Base-by-base conservation (phyloP, 805 yeast genomes). In the Sugiyamaella floridensis region DNA sequence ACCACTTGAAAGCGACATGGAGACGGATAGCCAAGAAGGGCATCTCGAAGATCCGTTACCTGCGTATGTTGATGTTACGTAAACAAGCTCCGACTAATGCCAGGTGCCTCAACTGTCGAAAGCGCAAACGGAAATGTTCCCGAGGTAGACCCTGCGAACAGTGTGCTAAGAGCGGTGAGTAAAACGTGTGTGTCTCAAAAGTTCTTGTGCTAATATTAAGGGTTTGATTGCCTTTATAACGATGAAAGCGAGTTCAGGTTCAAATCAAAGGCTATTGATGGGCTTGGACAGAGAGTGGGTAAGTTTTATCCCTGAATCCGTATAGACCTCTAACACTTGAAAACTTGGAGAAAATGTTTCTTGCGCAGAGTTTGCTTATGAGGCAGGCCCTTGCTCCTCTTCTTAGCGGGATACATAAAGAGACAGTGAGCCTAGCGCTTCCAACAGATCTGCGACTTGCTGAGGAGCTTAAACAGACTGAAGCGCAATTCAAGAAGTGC, bases 41-140 rank as follows among this genome's bases (percentile, higher is more conserved):
- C n/a, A 11, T 11, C 4, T 11, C 9, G 37, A 32, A 4, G 37
- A 32, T 11, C 37, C 37, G 4, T 10, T 14, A 32, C 37, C 37
- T 11, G 37, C 37, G 37, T 32, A 32, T 11, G 37, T 32, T 10
- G 4, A 32, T 32, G 37, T 14, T 11, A 11, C 9, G n/a, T 32
- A 5, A 11, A 32, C 8, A 3, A 32, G 3, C 26, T 4, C 9
- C 9, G n/a, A 5, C 37, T 32, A 32, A 32, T 11, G 12, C 9
- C 37, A 32, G 37, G n/a, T 55, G 58, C 29, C 19, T 47, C 8
- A 34, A 49, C 11, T 55, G 58, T 40, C 47, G 58, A 8, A 45
- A 22, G 20, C 49, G 45, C 42, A 55, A 55, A 40, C 49, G 54
- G 45, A 53, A 53, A 20, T 55, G 58, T 20, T 47, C 56, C 10